Conservation (phyloP, 2,329 filamentous ascomycete species). For the Polytolypa hystricis region DNA sequence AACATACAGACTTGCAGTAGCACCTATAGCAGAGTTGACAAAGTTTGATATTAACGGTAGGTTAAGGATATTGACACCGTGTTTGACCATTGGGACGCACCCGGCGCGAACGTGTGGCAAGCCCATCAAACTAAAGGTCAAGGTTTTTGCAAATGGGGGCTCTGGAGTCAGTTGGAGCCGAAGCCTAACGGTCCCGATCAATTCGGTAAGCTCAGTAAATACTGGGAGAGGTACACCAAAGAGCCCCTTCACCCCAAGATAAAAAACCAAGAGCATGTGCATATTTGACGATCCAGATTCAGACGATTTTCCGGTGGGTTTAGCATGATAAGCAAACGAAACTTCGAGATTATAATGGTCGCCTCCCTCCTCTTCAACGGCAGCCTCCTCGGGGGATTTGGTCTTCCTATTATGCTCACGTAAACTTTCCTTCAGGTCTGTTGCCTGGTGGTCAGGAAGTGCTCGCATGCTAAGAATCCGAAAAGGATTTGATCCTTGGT, state of each 20-base stretch:
- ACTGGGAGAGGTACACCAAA: constrained; percentile 83
- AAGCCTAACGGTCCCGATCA: constrained; percentile 80
- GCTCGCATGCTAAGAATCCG: constrained; percentile 79
- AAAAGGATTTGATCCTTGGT: constrained; percentile 82
- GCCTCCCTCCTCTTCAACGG: constrained; percentile 79
- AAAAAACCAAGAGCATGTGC: constrained; percentile 95
- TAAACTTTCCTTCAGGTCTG: constrained; percentile 71
- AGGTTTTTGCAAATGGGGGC: constrained; percentile 79
- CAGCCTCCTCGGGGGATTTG: constrained; percentile 77
- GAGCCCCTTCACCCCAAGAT: constrained; percentile 76
- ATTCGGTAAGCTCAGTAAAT: constrained; percentile 76
- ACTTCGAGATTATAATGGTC: constrained; percentile 90
- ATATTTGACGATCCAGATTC: constrained; percentile 84
- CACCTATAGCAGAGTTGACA: constrained; percentile 86
- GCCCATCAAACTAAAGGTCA: constrained; percentile 92
- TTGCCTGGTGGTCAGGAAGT: constrained; percentile 69
- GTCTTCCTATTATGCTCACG: constrained; percentile 66
- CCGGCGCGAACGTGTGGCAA: constrained; percentile 79
- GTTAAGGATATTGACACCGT: constrained; percentile 82
- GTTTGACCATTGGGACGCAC: constrained; percentile 85
- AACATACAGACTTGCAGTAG: constrained; percentile 81
- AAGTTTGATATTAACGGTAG: constrained; percentile 90
- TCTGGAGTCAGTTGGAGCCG: constrained; percentile 79
- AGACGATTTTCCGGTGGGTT: constrained; percentile 57
- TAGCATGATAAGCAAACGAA: constrained; percentile 82